These are phyloP conservation scores for Alternaria infectoria DNA, from an alignment of 2,329 filamentous ascomycete genomes.

Conservation along the genomic window DNA sequence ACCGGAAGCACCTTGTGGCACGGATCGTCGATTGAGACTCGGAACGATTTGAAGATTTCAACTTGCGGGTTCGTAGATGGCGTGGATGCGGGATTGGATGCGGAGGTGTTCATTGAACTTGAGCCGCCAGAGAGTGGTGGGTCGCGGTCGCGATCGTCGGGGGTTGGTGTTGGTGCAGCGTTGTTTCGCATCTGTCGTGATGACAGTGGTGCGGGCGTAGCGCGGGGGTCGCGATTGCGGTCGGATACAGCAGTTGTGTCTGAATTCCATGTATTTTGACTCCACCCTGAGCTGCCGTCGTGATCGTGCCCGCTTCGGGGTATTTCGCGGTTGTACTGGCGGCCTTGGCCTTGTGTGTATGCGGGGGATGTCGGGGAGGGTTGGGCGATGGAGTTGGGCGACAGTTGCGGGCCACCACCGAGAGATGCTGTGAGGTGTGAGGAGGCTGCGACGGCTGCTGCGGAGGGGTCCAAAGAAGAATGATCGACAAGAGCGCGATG, in stretches of 20 bases:
- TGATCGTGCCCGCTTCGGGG: conserved; percentile 42
- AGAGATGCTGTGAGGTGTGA: conserved; percentile 59
- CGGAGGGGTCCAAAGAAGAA: conserved; percentile 56
- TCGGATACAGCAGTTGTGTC: conserved; percentile 37
- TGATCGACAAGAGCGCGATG: conserved; percentile 50
- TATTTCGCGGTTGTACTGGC: conserved; percentile 41
- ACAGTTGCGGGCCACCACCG: conserved; percentile 48
- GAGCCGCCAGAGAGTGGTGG: conserved; percentile 47
- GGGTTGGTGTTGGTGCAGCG: conserved; percentile 36
- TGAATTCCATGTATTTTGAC: conserved; percentile 37
- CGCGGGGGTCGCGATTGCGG: conserved; percentile 40
- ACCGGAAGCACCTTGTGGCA: conserved; percentile 97
- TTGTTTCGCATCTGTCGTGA: conserved; percentile 40
- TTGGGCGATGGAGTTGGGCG: conserved; percentile 51
- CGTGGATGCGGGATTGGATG: conserved; percentile 28
- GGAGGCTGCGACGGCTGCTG: conserved; percentile 58
- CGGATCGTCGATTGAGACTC: conserved; percentile 96
- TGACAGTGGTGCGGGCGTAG: conserved; percentile 40
- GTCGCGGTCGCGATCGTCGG: conserved; percentile 45
- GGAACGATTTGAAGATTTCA: conserved; percentile 99
- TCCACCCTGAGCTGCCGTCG: conserved; percentile 39
- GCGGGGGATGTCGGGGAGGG: conserved; percentile 59
- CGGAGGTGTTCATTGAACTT: conserved; percentile 28
- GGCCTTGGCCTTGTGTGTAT: conserved; percentile 47
- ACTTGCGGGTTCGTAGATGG: conserved; percentile 62